Conservation (phyloP, 1,139 yeast species). For the Suhomyces kunorum region DNA sequence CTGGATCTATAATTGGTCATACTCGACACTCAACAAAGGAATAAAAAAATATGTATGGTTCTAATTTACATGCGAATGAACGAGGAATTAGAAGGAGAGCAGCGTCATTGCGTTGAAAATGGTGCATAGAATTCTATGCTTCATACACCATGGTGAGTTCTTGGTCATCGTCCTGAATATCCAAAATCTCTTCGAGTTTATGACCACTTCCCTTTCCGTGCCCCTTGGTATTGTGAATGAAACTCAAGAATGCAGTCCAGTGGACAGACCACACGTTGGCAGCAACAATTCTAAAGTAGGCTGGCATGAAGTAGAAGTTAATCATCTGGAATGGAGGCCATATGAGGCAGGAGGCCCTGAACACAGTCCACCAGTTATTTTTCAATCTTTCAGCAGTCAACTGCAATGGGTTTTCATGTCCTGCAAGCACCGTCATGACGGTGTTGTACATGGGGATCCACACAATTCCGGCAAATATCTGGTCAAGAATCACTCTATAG, state of each 20-base stretch:
- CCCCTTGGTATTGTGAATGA: constrained; percentile 42
- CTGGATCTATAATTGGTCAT: too few species aligned
- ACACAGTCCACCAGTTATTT: constrained; percentile 46
- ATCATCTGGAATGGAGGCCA: constrained; percentile 48
- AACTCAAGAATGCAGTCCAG: constrained; percentile 50
- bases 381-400: constrained; percentile 36
- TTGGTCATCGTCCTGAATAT: constrained; percentile 36
- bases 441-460: constrained; percentile 51
- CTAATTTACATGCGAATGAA: constrained; percentile 1
- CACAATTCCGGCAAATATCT: constrained; percentile 33
- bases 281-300: constrained; percentile 42
- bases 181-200: constrained; percentile 41
- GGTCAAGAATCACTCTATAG: constrained; percentile 41
- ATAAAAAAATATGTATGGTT: neutral
- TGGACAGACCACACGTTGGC: constrained; percentile 46
- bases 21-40: too few species aligned
- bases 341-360: constrained; percentile 45
- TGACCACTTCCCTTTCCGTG: constrained; percentile 48
- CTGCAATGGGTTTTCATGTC: constrained; percentile 39
- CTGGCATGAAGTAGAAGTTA: constrained; percentile 42
- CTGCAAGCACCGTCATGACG: constrained; percentile 41
- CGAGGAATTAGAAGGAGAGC: too few species aligned
- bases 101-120: too few species aligned
- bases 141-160: constrained; percentile 35
- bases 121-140: neutral